A percentile compares a stretch with the other conserved stretches of the same genome.
These are phyloP conservation scores for Hanseniaspora singularis DNA, from an alignment of 805 yeast species.

Conservation along the genomic window DNA sequence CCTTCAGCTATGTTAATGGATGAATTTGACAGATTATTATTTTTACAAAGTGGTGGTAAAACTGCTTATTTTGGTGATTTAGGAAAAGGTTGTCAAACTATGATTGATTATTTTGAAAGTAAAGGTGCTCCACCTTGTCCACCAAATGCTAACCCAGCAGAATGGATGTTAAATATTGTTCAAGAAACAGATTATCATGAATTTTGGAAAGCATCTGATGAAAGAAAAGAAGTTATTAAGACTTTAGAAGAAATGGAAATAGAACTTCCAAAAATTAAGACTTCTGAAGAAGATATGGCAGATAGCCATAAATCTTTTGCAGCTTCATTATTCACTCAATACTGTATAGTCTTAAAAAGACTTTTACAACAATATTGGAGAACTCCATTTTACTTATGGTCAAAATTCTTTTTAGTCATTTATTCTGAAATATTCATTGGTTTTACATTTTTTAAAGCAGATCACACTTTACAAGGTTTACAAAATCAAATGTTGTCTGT, in stretches of 20 bases:
- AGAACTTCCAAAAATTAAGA: conserved; percentile 36
- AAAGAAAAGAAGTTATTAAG: conserved; percentile 43
- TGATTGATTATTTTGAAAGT: conserved; percentile 54
- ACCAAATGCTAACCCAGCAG: conserved; percentile 64
- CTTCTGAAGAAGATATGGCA: conserved; percentile 25
- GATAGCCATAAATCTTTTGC: conserved; percentile 32
- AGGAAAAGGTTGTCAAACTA: conserved; percentile 45
- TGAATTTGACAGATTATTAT: conserved; percentile 64
- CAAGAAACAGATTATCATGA: conserved; percentile 70
- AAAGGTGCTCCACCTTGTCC: conserved; percentile 61
- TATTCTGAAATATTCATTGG: conserved; percentile 57
- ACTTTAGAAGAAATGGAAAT: conserved; percentile 56
- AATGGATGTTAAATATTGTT: conserved; percentile 81
- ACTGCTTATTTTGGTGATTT: conserved; percentile 68
- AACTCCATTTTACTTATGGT: conserved; percentile 51
- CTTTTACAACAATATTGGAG: conserved; percentile 57
- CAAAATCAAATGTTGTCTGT: conserved; percentile 74
- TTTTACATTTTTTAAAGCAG: conserved; percentile 61
- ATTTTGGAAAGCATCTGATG: conserved; percentile 64
- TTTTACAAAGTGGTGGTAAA: conserved; percentile 58
- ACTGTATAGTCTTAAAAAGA: conserved; percentile 38
- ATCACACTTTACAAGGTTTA: conserved; percentile 50
- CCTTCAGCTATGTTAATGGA: conserved; percentile 71
- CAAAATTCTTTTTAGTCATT: conserved; percentile 42
- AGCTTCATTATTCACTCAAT: conserved; percentile 34